Evolutionary conservation across 2,329 filamentous ascomycete genomes (phyloP), one percentile per base, ranked within the genome.

Genomic region (Trichoderma harzianum): DNA sequence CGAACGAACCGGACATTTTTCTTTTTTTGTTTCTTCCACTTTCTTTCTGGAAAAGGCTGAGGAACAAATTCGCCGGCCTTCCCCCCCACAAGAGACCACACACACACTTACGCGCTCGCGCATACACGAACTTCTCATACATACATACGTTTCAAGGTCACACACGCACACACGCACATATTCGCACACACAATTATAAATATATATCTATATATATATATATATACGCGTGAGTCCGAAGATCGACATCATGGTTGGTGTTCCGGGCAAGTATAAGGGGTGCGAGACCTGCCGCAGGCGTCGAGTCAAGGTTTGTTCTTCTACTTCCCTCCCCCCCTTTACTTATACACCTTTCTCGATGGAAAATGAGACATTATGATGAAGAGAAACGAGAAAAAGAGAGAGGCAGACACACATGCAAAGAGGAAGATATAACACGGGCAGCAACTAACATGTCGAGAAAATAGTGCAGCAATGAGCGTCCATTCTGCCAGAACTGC

Each of bases 241-340:
- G n/a, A 36, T 34, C 73, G 55, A 74, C 77, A 82, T 70, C 43
- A 89, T 90, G 88, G 88, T 90, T 74, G 88, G 88, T 68, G 88
- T 90, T 72, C 85, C 88, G 47, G 88, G 88, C 66, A 90, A 90
- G 79, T 90, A 87, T 78, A 90, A 90, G 79, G 88, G 88, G 47
- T 90, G 88, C 80, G 88, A 89, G 79, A 90, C 88, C 30, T 90
- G 89, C 77, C 83, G 88, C 63, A 81, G 83, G 32, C 82, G 88
- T 66, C 84, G 89, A 78, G 88, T 90, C 73, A 89, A 88, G 78
- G 88, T 89, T 57, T 61, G 53, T 68, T 24, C 16, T 26, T 43
- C 21, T 30, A 24, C 36, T 39, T 39, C 7, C 7, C 36, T 39
- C 32, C 16, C 36, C 21, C 26, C 34, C 21, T 10, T 7, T 28